Evolutionary conservation across 805 yeast species (phyloP).

Genomic region (Starmerella etchellsii): DNA sequence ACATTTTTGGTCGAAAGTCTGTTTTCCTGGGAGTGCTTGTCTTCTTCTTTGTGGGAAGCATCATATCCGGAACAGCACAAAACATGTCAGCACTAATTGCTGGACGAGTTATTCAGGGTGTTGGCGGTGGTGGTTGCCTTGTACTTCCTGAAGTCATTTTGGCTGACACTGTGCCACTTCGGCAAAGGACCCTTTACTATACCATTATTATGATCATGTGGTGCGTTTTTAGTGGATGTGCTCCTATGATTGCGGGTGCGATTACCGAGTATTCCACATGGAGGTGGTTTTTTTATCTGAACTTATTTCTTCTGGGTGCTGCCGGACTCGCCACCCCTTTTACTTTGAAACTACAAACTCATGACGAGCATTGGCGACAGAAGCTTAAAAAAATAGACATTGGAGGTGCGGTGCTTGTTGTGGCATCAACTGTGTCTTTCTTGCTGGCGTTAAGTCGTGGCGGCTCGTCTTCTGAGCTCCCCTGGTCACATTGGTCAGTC

Average conservation of each 20-base stretch:
- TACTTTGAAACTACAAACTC: constrained; percentile 30
- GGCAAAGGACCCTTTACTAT: constrained; percentile 24
- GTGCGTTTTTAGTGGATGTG: constrained; percentile 28
- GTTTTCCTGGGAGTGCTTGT: constrained; percentile 37
- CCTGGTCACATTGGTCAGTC: constrained; percentile 47
- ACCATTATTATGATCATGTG: constrained; percentile 23
- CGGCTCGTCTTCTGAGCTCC: constrained; percentile 31
- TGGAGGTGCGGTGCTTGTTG: constrained; percentile 35
- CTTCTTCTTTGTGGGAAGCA: constrained; percentile 50
- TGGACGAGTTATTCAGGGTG: constrained; percentile 57
- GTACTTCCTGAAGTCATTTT: constrained; percentile 43
- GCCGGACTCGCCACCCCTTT: constrained; percentile 31
- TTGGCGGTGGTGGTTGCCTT: constrained; percentile 60
- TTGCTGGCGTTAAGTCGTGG: constrained; percentile 44
- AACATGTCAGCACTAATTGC: constrained; percentile 52
- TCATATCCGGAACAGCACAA: constrained; percentile 41
- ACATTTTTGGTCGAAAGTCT: constrained; percentile 34
- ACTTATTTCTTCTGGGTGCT: constrained; percentile 51
- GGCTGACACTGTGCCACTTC: constrained; percentile 41
- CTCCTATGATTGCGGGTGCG: constrained; percentile 58
- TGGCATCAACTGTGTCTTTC: constrained; percentile 35
- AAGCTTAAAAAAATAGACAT: constrained; percentile 37
- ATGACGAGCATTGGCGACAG: constrained; percentile 30
- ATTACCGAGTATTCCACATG: constrained; percentile 47
- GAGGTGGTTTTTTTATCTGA: constrained; percentile 69